Conservation (phyloP, 2,329 filamentous ascomycete genomes). For the Curvularia lunata region DNA sequence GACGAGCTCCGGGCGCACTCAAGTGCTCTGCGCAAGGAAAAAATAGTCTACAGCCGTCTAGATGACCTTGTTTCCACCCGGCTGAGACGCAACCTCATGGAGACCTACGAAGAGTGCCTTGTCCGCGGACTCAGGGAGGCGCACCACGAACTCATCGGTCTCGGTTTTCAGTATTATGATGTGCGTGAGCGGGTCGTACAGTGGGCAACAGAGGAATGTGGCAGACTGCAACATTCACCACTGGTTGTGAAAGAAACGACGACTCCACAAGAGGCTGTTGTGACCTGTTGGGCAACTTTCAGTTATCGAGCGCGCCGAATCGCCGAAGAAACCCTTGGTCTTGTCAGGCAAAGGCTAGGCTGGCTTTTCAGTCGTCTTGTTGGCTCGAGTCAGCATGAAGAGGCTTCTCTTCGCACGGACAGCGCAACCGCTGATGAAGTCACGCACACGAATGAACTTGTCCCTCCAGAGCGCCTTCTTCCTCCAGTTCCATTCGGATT, state of each 20-base stretch:
- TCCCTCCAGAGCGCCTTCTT: not conserved
- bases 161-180: constrained; percentile 22
- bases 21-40: constrained; percentile 6
- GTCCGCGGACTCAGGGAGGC: constrained; percentile 26
- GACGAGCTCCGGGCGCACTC: constrained; percentile 6
- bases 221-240: constrained; percentile 27
- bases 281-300: constrained; percentile 7
- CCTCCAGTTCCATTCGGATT: constrained; percentile 22
- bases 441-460: not conserved
- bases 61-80: constrained; percentile 12
- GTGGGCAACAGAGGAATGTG: constrained; percentile 34
- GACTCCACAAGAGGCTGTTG: constrained; percentile 9
- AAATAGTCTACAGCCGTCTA: constrained; percentile 14
- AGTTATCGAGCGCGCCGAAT: constrained; percentile 6
- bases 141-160: constrained; percentile 15
- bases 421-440: not conserved
- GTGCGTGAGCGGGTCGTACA: constrained; percentile 26
- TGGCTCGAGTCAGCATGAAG: not conserved
- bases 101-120: constrained; percentile 37
- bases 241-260: constrained; percentile 9
- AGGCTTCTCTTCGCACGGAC: not conserved
- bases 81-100: constrained; percentile 22
- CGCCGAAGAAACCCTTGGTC: not conserved
- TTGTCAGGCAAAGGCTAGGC: constrained; percentile 4
- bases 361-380: not conserved